phyloP scores from a whole-genome alignment of 345 rosid species.

The Syzygium aqueum region DNA sequence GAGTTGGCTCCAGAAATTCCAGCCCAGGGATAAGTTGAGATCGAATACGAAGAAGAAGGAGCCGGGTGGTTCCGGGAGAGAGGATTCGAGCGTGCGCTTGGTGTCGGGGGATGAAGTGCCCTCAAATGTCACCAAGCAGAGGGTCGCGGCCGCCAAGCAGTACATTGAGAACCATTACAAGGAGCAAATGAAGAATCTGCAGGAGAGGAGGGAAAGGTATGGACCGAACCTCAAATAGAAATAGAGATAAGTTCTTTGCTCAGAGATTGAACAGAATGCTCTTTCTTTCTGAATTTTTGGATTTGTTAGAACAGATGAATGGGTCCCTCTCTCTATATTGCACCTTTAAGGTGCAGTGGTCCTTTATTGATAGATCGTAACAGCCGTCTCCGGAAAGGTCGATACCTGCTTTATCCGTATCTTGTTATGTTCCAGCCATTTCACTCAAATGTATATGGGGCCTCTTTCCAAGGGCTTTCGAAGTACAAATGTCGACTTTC shows the following conservation, averaged over 20 bases:
- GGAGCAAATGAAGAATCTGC: constrained; percentile 80
- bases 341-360: neutral
- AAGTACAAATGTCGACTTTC: neutral
- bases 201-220: constrained; percentile 72
- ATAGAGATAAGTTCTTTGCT: neutral
- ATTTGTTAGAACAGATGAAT: neutral
- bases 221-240: neutral
- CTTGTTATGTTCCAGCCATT: neutral
- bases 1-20: constrained; percentile 9
- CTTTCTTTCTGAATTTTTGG: neutral
- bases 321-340: neutral
- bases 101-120: constrained; percentile 21
- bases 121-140: constrained; percentile 62
- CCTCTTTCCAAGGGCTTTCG: neutral
- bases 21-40: constrained; percentile 4
- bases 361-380: neutral
- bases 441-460: neutral
- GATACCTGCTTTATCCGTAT: neutral
- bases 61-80: constrained; percentile 13
- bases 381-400: neutral
- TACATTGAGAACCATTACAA: constrained; percentile 84
- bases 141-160: constrained; percentile 75
- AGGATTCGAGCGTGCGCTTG: constrained; percentile 1
- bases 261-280: neutral
- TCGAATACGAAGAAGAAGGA: constrained; percentile 16